phyloP scores from a whole-genome alignment of 192 early-diverging fungal genomes.

The Dissophora ornata region DNA sequence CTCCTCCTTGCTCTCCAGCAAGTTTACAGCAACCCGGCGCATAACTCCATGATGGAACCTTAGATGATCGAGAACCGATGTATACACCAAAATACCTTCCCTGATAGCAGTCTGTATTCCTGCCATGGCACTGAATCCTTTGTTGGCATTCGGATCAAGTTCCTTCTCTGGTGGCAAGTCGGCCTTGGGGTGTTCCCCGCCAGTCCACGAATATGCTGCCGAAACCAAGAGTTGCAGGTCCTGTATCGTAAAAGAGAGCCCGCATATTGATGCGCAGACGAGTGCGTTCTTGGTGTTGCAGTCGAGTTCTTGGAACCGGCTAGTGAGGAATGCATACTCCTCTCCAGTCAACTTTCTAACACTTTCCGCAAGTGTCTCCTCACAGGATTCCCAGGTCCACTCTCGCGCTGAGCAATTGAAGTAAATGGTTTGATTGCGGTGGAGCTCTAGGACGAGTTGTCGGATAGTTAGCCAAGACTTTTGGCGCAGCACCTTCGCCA shows the following conservation, averaged over 20 bases:
- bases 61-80: slow-evolving; percentile 23
- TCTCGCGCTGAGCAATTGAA: slow-evolving; percentile 14
- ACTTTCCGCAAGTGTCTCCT: slow-evolving; percentile 13
- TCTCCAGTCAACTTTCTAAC: slow-evolving; percentile 44
- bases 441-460: slow-evolving; percentile 41
- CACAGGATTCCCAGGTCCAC: slow-evolving; percentile 31
- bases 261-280: slow-evolving; percentile 46
- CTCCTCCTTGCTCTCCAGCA: slow-evolving; percentile 20
- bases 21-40: slow-evolving; percentile 34
- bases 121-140: slow-evolving; percentile 37
- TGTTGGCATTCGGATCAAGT: background rate
- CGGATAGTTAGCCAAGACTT: slow-evolving; percentile 50
- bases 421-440: slow-evolving; percentile 31
- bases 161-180: background rate
- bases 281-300: slow-evolving; percentile 35
- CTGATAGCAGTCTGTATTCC: slow-evolving; percentile 35
- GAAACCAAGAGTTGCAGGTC: slow-evolving; percentile 35
- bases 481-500: slow-evolving; percentile 31
- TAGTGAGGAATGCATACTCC: slow-evolving; percentile 31
- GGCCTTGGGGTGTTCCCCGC: background rate
- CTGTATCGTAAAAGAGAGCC: slow-evolving; percentile 27
- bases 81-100: slow-evolving; percentile 45
- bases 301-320: slow-evolving; percentile 28
- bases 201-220: slow-evolving; percentile 6
- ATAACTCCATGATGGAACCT: slow-evolving; percentile 45